Base-by-base conservation (phyloP, 495 filamentous ascomycete genomes). In the Penicillium paradoxum region DNA sequence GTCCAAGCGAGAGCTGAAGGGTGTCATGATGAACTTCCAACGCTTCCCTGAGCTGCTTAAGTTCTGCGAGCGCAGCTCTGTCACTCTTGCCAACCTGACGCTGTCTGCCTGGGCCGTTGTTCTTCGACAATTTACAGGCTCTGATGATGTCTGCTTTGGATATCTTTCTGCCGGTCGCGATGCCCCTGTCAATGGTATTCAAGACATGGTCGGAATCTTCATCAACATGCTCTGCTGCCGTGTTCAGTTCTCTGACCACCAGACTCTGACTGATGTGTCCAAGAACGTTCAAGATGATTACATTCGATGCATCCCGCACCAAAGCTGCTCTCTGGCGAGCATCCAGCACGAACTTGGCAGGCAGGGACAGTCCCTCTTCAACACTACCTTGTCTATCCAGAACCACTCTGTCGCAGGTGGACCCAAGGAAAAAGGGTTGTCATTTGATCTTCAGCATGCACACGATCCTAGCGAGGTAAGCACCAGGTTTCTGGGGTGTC, bases 61-160 rank as follows among this genome's bases (percentile, higher is more conserved):
- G 1, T 79, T 80, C 62, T 82, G 79, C 47, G 66, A 74, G 24
- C 56, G 51, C 13, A 61, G 74, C 24, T 75, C 73, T 1, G 61
- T 82, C 2, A 82, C 80, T 6, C 50, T 80, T 10, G 74, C 78
- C 8, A 81, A 74, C 51, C 48, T 80, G 15, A 70, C 80, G 7
- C 69, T 83, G 22, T 67, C 79, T 25, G 79, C 73, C 7, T 85
- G 83, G 83, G 77, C 77, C 4, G 62, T 84, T 10, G 75, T 83
- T 0, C 68, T 85, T 6, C 70, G 72, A 27, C 60, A 62, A 9
- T 80, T 80, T 55, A 81, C 78, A 1, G 68, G 65, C 1, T 76
- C 72, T 4, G 72, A 82, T 39, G 74, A 80, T 25, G 71, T 84
- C n/a, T 79, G 76, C 53, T 86, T 85, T 54, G 82, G 82, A 3